Evolutionary conservation across 2,329 filamentous ascomycete genomes (phyloP).

Genomic region (Trichocomaceae sp.): DNA sequence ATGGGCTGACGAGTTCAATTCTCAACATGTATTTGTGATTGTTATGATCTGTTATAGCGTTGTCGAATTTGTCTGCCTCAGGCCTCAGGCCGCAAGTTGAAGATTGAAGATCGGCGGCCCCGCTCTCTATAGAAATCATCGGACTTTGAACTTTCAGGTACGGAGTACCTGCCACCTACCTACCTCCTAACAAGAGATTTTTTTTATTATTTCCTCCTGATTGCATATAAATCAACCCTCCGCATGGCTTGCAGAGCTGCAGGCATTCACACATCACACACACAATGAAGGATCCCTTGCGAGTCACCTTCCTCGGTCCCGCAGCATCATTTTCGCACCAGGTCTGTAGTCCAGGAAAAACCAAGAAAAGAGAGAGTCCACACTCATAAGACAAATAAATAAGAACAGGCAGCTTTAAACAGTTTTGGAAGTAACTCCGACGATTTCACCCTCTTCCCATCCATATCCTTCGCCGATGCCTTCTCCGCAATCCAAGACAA

Average conservation of each 20-base stretch:
- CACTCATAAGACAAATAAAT: not conserved
- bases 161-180: not conserved
- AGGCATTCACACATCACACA: not conserved
- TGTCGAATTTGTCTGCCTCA: too few species aligned
- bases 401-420: constrained; percentile 47
- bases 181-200: not conserved
- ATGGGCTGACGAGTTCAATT: not conserved
- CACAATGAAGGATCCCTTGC: constrained; percentile 21
- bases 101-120: too few species aligned
- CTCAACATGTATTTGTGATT: not conserved
- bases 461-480: constrained; percentile 53
- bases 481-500: constrained; percentile 70
- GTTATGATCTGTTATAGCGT: not conserved
- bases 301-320: constrained; percentile 56
- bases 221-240: not conserved
- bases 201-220: not conserved
- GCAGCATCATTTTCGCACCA: constrained; percentile 64
- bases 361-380: not conserved
- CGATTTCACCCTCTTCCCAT: constrained; percentile 24
- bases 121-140: not conserved
- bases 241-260: not conserved
- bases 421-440: constrained; percentile 36
- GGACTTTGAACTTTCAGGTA: not conserved
- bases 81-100: not conserved
- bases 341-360: constrained; percentile 35